Evolutionary conservation across 2,329 filamentous ascomycete species (phyloP).

Genomic region (Tolypocladium inflatum): DNA sequence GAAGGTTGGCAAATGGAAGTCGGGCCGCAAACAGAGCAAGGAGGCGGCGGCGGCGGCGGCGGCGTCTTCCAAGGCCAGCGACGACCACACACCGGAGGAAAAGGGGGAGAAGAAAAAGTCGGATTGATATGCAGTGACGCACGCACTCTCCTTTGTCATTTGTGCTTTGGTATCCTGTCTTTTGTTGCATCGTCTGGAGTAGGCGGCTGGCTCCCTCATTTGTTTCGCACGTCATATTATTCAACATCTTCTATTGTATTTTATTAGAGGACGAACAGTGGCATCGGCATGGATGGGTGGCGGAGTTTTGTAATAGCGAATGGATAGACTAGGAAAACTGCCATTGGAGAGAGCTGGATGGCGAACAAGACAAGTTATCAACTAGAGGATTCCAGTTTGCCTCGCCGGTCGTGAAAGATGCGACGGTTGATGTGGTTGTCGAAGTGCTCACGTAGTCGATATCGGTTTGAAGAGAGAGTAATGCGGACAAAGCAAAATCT

Average conservation of each 20-base stretch:
- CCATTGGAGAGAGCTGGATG: background rate
- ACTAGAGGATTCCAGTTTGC: background rate
- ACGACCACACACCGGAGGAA: background rate
- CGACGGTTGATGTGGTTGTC: too few relatives aligned
- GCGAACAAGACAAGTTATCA: background rate
- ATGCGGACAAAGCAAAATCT: background rate
- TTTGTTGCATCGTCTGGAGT: background rate
- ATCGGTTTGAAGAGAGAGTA: too few relatives aligned
- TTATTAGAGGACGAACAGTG: background rate
- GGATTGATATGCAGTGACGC: background rate
- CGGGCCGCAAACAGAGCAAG: constrained; percentile 25
- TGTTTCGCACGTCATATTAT: background rate
- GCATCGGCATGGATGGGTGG: background rate
- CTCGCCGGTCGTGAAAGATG: too few relatives aligned
- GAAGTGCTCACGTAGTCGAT: too few relatives aligned
- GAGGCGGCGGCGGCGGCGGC: constrained; percentile 10
- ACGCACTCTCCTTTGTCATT: background rate
- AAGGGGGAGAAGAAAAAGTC: background rate
- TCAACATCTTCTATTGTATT: background rate
- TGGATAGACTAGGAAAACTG: background rate
- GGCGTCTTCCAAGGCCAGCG: background rate
- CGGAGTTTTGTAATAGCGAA: background rate
- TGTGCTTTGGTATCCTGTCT: background rate
- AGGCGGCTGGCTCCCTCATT: background rate
- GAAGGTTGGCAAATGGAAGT: constrained; percentile 61